Evolutionary conservation across 768 basidiomycete genomes (phyloP).

Genomic region (Lentinus tigrinus): DNA sequence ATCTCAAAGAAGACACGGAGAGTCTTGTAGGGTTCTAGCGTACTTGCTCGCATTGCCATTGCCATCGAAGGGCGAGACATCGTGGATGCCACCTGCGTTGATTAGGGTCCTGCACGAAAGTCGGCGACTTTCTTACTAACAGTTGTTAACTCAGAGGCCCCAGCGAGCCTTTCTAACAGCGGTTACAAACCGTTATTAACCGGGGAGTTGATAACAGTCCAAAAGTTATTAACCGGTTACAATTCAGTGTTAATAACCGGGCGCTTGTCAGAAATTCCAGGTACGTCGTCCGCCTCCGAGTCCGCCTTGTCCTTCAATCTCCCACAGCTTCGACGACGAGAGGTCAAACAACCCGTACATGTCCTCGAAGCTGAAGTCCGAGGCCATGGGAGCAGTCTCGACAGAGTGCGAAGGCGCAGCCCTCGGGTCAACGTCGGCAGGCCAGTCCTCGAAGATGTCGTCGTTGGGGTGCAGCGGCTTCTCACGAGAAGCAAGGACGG

Average conservation of each 20-base stretch:
- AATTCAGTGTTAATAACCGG: neutral
- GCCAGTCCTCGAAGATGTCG: constrained; percentile 5
- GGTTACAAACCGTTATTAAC: neutral
- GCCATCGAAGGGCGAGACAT: too few relatives aligned
- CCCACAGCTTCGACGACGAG: neutral
- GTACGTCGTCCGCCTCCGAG: neutral
- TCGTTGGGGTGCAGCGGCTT: neutral
- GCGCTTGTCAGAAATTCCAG: neutral
- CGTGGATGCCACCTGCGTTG: too few relatives aligned
- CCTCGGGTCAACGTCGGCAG: neutral
- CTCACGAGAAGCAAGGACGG: neutral
- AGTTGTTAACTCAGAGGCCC: neutral
- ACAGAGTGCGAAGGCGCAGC: too few relatives aligned
- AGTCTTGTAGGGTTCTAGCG: too few relatives aligned
- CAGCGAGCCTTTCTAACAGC: neutral
- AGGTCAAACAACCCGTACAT: neutral
- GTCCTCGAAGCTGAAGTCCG: neutral
- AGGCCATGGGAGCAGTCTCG: neutral
- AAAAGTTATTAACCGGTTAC: neutral
- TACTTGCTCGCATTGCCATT: too few relatives aligned
- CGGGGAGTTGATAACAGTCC: neutral
- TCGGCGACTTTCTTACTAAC: neutral
- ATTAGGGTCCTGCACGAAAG: too few relatives aligned
- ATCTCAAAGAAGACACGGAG: too few relatives aligned
- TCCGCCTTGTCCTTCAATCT: neutral